phyloP scores from a whole-genome alignment of 2,329 filamentous ascomycete genomes.

The Bretziella fagacearum region DNA sequence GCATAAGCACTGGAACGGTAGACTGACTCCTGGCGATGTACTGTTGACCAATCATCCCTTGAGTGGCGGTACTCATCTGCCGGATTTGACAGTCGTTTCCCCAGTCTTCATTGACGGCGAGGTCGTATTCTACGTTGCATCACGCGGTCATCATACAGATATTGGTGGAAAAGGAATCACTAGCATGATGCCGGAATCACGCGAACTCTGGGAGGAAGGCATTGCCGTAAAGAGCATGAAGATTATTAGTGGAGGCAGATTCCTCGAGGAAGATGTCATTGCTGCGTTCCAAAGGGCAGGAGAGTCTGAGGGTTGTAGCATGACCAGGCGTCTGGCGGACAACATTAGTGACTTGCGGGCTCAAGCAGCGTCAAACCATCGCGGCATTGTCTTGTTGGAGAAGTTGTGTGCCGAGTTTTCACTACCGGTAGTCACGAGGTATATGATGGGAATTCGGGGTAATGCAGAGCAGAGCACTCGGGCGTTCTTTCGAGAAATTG shows the following conservation, averaged over 20 bases:
- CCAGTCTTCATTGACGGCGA: constrained; percentile 28
- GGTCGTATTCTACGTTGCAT: constrained; percentile 20
- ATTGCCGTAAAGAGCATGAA: constrained; percentile 49
- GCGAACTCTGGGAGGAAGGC: constrained; percentile 47
- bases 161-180: constrained; percentile 67
- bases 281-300: constrained; percentile 59
- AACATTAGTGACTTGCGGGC: constrained; percentile 79
- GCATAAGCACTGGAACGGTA: constrained; percentile 41
- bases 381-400: constrained; percentile 56
- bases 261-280: constrained; percentile 60
- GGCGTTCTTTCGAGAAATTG: constrained; percentile 35
- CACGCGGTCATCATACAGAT: constrained; percentile 23
- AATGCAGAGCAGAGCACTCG: constrained; percentile 46
- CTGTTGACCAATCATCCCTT: constrained; percentile 23
- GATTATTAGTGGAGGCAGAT: constrained; percentile 57
- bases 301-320: constrained; percentile 56
- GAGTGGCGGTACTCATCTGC: constrained; percentile 25
- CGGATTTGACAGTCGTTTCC: constrained; percentile 24
- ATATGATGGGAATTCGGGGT: constrained; percentile 27
- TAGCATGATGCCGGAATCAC: constrained; percentile 64
- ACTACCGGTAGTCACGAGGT: constrained; percentile 51
- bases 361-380: constrained; percentile 73
- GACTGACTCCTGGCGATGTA: constrained; percentile 23
- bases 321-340: constrained; percentile 62
- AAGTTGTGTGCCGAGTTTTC: constrained; percentile 57